These are phyloP conservation scores for Helotiales sp. DNA, from an alignment of 2,329 filamentous ascomycete genomes.

Conservation along the genomic window DNA sequence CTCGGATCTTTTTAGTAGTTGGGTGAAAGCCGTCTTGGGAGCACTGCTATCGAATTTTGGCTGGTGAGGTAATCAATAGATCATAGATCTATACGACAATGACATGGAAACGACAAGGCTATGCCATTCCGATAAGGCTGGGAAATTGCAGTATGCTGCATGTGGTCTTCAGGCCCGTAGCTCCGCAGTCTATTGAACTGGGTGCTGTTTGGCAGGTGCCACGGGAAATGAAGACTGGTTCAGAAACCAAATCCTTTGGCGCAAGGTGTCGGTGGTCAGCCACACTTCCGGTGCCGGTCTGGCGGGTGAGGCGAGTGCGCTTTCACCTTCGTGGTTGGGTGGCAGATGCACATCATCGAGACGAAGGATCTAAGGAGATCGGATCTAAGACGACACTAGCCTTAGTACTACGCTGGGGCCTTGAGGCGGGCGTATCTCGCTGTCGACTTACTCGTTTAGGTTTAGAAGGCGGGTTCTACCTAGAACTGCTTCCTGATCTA, in stretches of 20 bases:
- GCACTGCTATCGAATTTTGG: conserved; percentile 11
- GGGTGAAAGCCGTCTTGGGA: conserved; percentile 1
- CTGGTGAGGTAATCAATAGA: conserved; percentile 8
- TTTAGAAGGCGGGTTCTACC: background rate
- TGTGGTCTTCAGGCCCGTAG: conserved; percentile 7
- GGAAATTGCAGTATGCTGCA: conserved; percentile 16
- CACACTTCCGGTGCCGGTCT: conserved; percentile 2
- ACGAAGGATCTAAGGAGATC: background rate
- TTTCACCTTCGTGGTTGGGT: background rate
- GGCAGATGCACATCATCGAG: conserved; percentile 22
- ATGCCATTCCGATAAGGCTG: conserved; percentile 12
- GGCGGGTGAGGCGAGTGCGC: background rate
- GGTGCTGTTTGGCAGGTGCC: conserved; percentile 11
- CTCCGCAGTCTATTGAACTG: conserved; percentile 11
- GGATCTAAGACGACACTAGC: background rate
- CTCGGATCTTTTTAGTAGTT: background rate
- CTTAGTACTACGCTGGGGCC: background rate
- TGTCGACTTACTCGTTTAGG: conserved; percentile 1
- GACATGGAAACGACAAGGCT: conserved; percentile 5
- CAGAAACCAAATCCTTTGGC: background rate
- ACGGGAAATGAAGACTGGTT: background rate
- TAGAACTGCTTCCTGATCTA: background rate
- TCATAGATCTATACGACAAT: background rate
- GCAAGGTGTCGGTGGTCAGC: background rate
- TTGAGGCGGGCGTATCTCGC: background rate